Evolutionary conservation across 2,329 filamentous ascomycete species (phyloP).

Genomic region (Zasmidium cellare): DNA sequence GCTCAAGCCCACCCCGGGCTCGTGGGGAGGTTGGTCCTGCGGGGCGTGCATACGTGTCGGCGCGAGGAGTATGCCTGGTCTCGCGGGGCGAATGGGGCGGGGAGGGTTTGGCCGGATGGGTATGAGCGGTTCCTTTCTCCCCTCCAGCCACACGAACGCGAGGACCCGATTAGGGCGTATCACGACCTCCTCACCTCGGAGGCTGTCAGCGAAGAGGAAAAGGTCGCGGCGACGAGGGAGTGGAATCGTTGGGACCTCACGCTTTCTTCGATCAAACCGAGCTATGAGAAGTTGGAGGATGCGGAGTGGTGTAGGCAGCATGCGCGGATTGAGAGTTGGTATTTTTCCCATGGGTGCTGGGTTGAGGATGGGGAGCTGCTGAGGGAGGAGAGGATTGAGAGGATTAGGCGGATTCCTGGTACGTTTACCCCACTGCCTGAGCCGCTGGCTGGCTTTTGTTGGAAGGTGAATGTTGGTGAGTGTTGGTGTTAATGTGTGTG

Average conservation of each 20-base stretch:
- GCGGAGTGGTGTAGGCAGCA: slow-evolving; percentile 3
- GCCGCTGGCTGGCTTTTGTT: no score
- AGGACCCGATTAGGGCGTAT: not conserved
- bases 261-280: not conserved
- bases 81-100: not conserved
- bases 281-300: slow-evolving; percentile 4
- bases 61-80: not conserved
- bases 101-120: not conserved
- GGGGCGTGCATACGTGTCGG: slow-evolving; percentile 2
- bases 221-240: not conserved
- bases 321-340: slow-evolving; percentile 4
- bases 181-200: no score
- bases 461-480: no score
- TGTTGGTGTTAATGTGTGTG: no score
- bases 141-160: not conserved
- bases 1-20: slow-evolving; percentile 8
- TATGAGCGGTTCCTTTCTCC: not conserved
- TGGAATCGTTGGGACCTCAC: not conserved
- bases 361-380: slow-evolving; percentile 8
- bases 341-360: slow-evolving; percentile 5
- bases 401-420: slow-evolving; percentile 9
- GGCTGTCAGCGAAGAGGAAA: not conserved
- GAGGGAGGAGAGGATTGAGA: slow-evolving; percentile 5
- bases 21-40: slow-evolving; percentile 9
- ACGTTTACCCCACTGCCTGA: no score